Conservation (phyloP, 352 stramenopile species). For the Phytophthora pini region DNA sequence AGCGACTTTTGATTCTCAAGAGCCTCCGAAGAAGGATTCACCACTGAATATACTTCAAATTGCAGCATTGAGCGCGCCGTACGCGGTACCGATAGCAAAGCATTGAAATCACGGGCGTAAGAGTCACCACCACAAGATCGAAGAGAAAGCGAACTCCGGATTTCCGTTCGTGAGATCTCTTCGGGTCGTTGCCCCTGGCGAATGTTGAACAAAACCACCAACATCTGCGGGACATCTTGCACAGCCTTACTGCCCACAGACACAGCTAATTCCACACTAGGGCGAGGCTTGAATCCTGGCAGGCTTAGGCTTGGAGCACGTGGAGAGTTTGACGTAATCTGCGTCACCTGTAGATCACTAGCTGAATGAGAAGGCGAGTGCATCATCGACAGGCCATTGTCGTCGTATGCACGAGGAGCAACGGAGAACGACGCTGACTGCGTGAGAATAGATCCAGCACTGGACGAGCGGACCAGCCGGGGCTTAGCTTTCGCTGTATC, state of each 20-base stretch:
- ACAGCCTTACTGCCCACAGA: slow-evolving; percentile 76
- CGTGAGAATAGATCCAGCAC: slow-evolving; percentile 70
- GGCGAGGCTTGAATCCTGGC: slow-evolving; percentile 59
- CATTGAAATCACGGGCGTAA: slow-evolving; percentile 81
- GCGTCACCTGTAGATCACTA: slow-evolving; percentile 15
- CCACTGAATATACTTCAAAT: slow-evolving; percentile 80
- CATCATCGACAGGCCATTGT: slow-evolving; percentile 48
- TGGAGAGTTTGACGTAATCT: slow-evolving; percentile 20
- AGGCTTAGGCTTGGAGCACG: slow-evolving; percentile 75
- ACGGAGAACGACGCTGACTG: slow-evolving; percentile 30
- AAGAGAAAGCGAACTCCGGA: slow-evolving; percentile 71
- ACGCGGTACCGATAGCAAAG: slow-evolving; percentile 71
- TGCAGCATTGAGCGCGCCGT: slow-evolving; percentile 73
- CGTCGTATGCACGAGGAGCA: slow-evolving; percentile 45
- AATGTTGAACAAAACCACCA: slow-evolving; percentile 74
- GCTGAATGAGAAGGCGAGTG: slow-evolving; percentile 37
- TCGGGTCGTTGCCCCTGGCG: slow-evolving; percentile 49
- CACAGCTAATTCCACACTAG: slow-evolving; percentile 75
- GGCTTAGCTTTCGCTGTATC: slow-evolving; percentile 36
- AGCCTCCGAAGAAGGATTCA: slow-evolving; percentile 60
- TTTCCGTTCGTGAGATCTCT: slow-evolving; percentile 82
- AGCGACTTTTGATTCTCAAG: slow-evolving; percentile 72
- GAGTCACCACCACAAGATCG: slow-evolving; percentile 77
- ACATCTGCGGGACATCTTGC: slow-evolving; percentile 75
- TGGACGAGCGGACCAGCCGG: slow-evolving; percentile 62